Conservation (phyloP, 345 rosid genomes). For the Pseudoturritis turrita region DNA sequence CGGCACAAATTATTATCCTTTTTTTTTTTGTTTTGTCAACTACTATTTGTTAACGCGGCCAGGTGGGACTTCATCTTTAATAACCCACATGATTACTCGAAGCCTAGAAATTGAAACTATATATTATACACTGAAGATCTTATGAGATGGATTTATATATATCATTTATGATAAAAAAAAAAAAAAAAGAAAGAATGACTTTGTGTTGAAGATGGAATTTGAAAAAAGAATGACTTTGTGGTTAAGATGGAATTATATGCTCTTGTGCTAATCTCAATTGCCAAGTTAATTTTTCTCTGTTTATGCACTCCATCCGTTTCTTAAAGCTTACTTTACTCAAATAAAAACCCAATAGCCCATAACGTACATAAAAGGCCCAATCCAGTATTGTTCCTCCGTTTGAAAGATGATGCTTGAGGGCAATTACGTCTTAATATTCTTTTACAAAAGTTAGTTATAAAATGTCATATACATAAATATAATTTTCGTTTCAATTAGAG, state of each 20-base stretch:
- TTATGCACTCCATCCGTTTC: slow-evolving; percentile 1
- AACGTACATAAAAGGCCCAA: background rate
- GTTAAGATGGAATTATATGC: slow-evolving; percentile 13
- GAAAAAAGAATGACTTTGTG: background rate
- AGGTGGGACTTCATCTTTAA: background rate
- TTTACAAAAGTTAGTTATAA: too few relatives aligned
- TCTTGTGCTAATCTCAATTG: background rate
- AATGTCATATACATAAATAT: too few relatives aligned
- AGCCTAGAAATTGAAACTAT: background rate
- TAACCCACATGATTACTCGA: background rate
- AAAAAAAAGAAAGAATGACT: background rate
- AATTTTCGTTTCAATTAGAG: too few relatives aligned
- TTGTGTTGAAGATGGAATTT: background rate
- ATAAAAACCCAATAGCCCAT: background rate
- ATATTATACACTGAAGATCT: background rate
- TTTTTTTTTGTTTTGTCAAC: background rate
- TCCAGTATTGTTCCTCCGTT: background rate
- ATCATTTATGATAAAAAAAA: background rate
- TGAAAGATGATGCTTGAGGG: background rate
- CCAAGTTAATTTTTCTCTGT: background rate
- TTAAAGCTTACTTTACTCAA: background rate
- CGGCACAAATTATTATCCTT: background rate
- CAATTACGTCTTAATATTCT: too few relatives aligned
- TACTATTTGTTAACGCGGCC: background rate
- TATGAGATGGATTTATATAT: background rate